Conservation (phyloP, 805 yeast species). For the Barnettozyma californica region DNA sequence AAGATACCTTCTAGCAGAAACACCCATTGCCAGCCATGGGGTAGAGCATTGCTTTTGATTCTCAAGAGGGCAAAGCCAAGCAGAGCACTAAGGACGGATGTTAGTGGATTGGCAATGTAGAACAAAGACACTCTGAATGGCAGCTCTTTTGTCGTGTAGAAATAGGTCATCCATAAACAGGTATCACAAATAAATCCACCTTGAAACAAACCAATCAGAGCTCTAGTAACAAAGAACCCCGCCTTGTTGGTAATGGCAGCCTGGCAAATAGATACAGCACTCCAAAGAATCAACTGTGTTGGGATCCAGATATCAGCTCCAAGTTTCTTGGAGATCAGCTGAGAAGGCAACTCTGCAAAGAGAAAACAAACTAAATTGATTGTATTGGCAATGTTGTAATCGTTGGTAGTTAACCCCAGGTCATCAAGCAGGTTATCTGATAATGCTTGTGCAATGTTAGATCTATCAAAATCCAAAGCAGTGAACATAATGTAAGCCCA, state of each 20-base stretch:
- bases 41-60: slow-evolving; percentile 39
- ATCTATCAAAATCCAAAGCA: slow-evolving; percentile 54
- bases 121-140: slow-evolving; percentile 54
- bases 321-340: slow-evolving; percentile 53
- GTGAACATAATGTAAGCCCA: slow-evolving; percentile 58
- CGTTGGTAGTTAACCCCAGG: slow-evolving; percentile 46
- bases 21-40: slow-evolving; percentile 41
- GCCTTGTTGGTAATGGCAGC: slow-evolving; percentile 35
- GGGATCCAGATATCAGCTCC: slow-evolving; percentile 66
- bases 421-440: slow-evolving; percentile 52
- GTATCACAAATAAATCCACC: slow-evolving; percentile 70
- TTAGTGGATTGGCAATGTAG: slow-evolving; percentile 49
- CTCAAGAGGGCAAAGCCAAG: slow-evolving; percentile 50
- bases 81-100: slow-evolving; percentile 41
- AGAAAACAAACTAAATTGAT: slow-evolving; percentile 48
- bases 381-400: slow-evolving; percentile 56
- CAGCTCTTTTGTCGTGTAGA: slow-evolving; percentile 55
- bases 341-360: slow-evolving; percentile 59
- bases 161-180: slow-evolving; percentile 60
- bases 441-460: slow-evolving; percentile 51
- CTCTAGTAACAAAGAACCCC: slow-evolving; percentile 44
- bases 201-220: slow-evolving; percentile 50
- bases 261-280: slow-evolving; percentile 49
- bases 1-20: slow-evolving; percentile 59
- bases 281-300: slow-evolving; percentile 51